Evolutionary conservation across 2,329 filamentous ascomycete genomes (phyloP), one percentile per base, ranked within the genome.

Genomic region (Colletotrichum caudatum): DNA sequence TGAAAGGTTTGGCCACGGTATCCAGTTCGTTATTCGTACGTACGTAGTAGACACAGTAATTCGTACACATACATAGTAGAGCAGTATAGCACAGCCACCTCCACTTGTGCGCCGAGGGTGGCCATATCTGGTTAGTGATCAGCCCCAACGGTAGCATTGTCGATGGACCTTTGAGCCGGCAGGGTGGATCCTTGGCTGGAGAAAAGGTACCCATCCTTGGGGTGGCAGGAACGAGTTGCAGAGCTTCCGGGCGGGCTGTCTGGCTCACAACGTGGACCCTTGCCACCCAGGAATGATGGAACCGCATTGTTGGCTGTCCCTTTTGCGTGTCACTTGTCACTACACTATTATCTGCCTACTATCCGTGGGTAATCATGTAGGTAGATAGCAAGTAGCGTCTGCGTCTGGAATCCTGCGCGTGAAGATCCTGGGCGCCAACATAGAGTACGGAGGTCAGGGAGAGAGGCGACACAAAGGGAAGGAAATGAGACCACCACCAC

Each of bases 111-210:
- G 18, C 69, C 64, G 58, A 71, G 35, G 62, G 7, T 33, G 53
- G 39, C 69, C 65, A 69, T 51, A 64, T 71, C 53, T 64, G 59
- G 65, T 64, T 69, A 71, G 54, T 69, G 54, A 69, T 71, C 69
- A 54, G 69, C 69, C 57, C 46, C 59, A 64, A 57, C 59, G 54
- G 69, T 71, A 69, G 69, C 53, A 69, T 64, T 63, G 65, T 48
- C 48, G 69, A 54, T 71, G 65, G 59, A 50, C 37, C 65, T 53
- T 39, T 29, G 58, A 68, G n/a, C 65, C 59, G 59, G 59, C 48
- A 69, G 69, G 69, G 69, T 65, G 44, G 50, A 60, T 48, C 44
- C 46, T 64, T 59, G 59, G 51, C 29, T 33, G 44, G 44, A 12
- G 8, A 51, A 50, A 48, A 35, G 37, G n/a, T 46, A 44, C 64